Base-by-base conservation (phyloP, 306 rosid genomes). In the Gastrolobium bilobum region DNA sequence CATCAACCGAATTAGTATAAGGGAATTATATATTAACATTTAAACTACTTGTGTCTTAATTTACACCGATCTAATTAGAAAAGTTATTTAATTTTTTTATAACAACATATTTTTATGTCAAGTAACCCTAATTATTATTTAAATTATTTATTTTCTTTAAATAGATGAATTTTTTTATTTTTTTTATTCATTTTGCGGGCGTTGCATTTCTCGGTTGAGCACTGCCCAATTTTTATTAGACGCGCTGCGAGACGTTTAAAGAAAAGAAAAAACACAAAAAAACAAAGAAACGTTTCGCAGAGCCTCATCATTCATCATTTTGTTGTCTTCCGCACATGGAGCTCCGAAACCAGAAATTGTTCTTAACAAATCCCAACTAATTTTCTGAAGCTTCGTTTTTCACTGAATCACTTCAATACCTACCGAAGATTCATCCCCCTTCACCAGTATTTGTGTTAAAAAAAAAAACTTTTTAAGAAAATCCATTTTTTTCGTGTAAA, bases 201-300 rank as follows among this genome's bases (percentile, higher is more conserved):
- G 4, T 39, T 39, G 43, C 14, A 10, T 9, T 67, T 2, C 11
- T 29, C 29, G 2, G 57, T 39, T 38, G 69, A 0, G 10, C 69
- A 3, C 37, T 33, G 47, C 53, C n/a, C 33, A 10, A 57, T 5
- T 29, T 31, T 69, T n/a, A 59, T 3, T 20, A 14, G 76, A 57
- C 14, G 61, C 76, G 71, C 71, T 76, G 42, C 42, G 29, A 61
- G 69, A 52, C 44, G 68, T 44, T 42, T 10, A 4, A 30, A 4
- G 13, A 33, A 11, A n/a, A n/a, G n/a, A n/a, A 48, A 29, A 43
- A 44, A 6, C 42, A 62, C 10, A n/a, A 31, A 30, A 4, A 50
- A 65, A 7, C 1, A 14, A 4, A 48, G 71, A 44, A 74, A 59
- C 59, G 77, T 81, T 67, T 74, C 35, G 73, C 47, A 48, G 39